phyloP scores from a whole-genome alignment of 202 grass and related monocot genomes.

The Panicum virgatum region DNA sequence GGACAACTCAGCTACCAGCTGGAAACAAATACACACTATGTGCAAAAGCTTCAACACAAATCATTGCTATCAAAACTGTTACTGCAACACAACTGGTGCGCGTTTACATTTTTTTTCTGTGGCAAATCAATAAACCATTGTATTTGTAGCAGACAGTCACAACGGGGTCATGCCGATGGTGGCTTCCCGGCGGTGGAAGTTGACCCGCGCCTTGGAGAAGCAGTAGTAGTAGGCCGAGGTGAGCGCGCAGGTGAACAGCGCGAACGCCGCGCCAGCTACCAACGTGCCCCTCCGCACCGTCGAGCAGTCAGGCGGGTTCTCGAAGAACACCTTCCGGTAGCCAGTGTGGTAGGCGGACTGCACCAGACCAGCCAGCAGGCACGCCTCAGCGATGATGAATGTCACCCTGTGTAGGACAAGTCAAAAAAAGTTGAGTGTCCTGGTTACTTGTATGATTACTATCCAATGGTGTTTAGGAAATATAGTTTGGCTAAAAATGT shows the following conservation, averaged over 20 bases:
- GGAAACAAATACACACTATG: neutral
- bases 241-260: constrained; percentile 75
- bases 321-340: constrained; percentile 56
- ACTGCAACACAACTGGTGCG: neutral
- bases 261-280: constrained; percentile 76
- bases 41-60: constrained; percentile 20
- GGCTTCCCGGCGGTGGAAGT: constrained; percentile 30
- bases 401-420: constrained; percentile 55
- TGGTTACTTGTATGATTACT: neutral
- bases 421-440: neutral
- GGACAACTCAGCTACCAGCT: neutral
- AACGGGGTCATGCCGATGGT: constrained; percentile 65
- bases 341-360: constrained; percentile 85
- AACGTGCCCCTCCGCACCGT: constrained; percentile 72
- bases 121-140: constrained; percentile 29
- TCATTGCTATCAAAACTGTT: constrained; percentile 33
- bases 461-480: neutral
- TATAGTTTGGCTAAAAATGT: neutral
- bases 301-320: constrained; percentile 60
- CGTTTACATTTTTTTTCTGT: neutral
- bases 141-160: constrained; percentile 12
- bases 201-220: constrained; percentile 64
- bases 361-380: constrained; percentile 75
- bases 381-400: constrained; percentile 78
- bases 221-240: constrained; percentile 64